Evolutionary conservation across 2,329 filamentous ascomycete genomes (phyloP).

Genomic region (Colletotrichum euphorbiae): DNA sequence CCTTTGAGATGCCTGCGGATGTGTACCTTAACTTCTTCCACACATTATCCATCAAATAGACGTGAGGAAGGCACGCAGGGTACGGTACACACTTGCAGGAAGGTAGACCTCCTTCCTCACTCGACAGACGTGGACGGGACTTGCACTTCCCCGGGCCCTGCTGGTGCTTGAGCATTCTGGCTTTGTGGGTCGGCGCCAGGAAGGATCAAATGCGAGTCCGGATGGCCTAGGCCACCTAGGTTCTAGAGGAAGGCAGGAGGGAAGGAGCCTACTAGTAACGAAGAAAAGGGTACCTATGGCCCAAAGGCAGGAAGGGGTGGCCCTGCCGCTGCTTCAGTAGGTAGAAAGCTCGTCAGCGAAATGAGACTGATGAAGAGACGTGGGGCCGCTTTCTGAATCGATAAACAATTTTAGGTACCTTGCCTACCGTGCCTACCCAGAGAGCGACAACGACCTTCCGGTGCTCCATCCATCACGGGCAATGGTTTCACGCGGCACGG

Average conservation of each 20-base stretch:
- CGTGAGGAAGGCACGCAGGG: no score
- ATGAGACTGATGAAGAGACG: conserved; percentile 25
- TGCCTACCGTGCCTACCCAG: no score
- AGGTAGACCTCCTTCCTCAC: not conserved
- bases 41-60: no score
- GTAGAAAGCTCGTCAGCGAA: not conserved
- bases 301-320: conserved; percentile 7
- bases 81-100: no score
- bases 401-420: conserved; percentile 10
- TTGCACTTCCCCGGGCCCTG: no score
- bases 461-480: not conserved
- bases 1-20: no score
- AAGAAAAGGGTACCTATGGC: not conserved
- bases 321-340: conserved; percentile 5
- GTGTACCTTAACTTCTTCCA: no score
- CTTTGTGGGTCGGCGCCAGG: conserved; percentile 29
- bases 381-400: conserved; percentile 25
- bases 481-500: conserved; percentile 20
- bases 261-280: conserved; percentile 27
- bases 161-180: conserved; percentile 16
- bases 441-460: not conserved
- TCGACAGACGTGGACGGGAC: no score
- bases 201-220: conserved; percentile 27
- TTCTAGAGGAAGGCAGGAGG: conserved; percentile 28
- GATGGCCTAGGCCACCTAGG: conserved; percentile 16